Percentiles rank a stretch among this genome's conserved stretches.
These are phyloP conservation scores for Tirmania nivea DNA, from an alignment of 495 filamentous ascomycete species.

Conservation along the genomic window DNA sequence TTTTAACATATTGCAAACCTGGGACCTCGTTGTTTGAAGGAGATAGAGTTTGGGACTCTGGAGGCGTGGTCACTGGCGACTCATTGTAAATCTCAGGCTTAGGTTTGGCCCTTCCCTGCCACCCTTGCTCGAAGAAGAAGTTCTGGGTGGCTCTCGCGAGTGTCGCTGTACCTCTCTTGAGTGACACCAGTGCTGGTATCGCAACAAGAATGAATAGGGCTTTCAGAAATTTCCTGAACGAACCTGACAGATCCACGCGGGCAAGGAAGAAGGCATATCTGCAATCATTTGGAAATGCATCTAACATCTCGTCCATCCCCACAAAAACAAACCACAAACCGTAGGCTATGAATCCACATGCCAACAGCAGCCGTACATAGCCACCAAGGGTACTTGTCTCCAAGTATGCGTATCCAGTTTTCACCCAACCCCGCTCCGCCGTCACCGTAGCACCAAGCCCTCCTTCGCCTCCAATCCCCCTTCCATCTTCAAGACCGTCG, in stretches of 20 bases:
- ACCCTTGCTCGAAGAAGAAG: too few species aligned
- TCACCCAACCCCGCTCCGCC: too few species aligned
- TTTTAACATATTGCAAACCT: background rate
- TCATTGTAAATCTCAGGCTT: too few species aligned
- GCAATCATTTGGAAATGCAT: background rate
- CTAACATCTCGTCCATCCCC: slow-evolving; percentile 9
- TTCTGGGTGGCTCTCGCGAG: too few species aligned
- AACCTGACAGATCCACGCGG: slow-evolving; percentile 5
- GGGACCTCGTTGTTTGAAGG: too few species aligned
- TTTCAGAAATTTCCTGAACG: slow-evolving; percentile 13
- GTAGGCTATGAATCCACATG: slow-evolving; percentile 10
- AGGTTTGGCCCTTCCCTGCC: too few species aligned
- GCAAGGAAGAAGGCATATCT: slow-evolving; percentile 8
- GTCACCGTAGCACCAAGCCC: background rate
- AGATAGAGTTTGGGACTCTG: too few species aligned
- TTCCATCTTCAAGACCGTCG: background rate
- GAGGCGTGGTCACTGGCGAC: too few species aligned
- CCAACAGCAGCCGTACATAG: slow-evolving; percentile 13
- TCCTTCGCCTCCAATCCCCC: background rate
- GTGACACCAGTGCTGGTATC: background rate
- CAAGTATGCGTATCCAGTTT: slow-evolving; percentile 2
- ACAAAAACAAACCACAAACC: slow-evolving; percentile 11
- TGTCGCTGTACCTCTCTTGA: background rate
- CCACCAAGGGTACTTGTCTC: slow-evolving; percentile 12
- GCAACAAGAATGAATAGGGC: background rate